A percentile compares a stretch with the other conserved stretches of the same genome.
These are phyloP conservation scores for Ophiorrhiza pumila DNA, from an alignment of 257 asterid species.

Conservation along the genomic window DNA sequence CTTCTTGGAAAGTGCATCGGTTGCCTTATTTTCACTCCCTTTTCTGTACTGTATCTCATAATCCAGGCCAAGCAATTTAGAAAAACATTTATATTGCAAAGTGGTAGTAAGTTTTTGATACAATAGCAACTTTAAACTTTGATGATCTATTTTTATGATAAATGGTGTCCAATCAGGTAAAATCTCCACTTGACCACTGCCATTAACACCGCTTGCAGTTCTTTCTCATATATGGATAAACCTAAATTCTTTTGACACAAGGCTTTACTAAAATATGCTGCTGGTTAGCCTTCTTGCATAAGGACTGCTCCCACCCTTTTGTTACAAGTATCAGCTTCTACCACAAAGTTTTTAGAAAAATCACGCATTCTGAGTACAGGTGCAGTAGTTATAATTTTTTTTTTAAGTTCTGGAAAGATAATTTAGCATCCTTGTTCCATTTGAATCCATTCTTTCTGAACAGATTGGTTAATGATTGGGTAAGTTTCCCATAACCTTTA, in stretches of 20 bases:
- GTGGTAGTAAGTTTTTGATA: background rate
- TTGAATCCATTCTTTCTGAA: background rate
- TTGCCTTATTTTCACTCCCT: background rate
- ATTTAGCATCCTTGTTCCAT: background rate
- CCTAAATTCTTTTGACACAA: too few relatives aligned
- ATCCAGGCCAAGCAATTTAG: background rate
- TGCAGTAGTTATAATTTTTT: background rate
- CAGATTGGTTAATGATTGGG: background rate
- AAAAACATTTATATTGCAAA: conserved; percentile 6
- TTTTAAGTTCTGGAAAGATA: background rate
- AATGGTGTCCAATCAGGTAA: too few relatives aligned
- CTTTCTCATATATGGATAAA: background rate
- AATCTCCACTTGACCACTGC: too few relatives aligned
- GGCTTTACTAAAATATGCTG: background rate
- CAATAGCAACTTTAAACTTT: background rate
- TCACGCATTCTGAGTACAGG: background rate
- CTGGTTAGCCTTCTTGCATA: background rate
- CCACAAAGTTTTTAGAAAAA: background rate
- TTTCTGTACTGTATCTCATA: background rate
- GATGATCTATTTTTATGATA: background rate
- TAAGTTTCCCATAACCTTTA: background rate
- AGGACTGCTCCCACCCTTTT: background rate
- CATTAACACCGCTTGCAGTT: too few relatives aligned
- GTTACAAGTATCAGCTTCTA: background rate
- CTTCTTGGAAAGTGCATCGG: background rate